Evolutionary conservation across 2,329 filamentous ascomycete species (phyloP).

Genomic region (Immersiporthe knoxdaviesiana): DNA sequence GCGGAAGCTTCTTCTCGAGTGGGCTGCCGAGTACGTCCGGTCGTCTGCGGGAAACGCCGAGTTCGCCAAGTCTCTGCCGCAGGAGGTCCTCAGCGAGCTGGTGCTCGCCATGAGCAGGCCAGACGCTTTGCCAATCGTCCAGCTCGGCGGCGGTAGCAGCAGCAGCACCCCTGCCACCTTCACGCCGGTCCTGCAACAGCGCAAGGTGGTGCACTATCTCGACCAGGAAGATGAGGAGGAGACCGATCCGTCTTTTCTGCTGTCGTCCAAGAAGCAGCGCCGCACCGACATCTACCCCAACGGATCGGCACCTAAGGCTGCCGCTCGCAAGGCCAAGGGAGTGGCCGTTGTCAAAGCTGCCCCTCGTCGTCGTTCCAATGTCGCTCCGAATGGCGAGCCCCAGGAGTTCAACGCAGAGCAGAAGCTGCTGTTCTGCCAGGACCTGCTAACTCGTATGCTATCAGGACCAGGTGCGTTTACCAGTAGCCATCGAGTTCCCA

Average conservation of each 20-base stretch:
- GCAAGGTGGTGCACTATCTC: constrained; percentile 55
- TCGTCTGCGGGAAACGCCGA: constrained; percentile 58
- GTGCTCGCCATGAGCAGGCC: constrained; percentile 65
- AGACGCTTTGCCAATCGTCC: constrained; percentile 44
- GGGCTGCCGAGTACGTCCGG: constrained; percentile 67
- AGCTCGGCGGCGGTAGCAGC: constrained; percentile 27
- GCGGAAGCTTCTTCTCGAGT: constrained; percentile 59
- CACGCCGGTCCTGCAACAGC: constrained; percentile 31
- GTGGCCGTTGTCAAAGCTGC: constrained; percentile 33
- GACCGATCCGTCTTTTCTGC: constrained; percentile 36
- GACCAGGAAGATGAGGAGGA: constrained; percentile 48
- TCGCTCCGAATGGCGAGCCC: constrained; percentile 34
- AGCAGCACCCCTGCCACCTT: constrained; percentile 23
- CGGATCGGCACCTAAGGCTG: constrained; percentile 31
- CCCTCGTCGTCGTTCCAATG: constrained; percentile 38
- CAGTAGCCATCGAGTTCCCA: background rate
- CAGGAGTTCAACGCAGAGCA: constrained; percentile 42
- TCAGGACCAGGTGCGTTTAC: constrained; percentile 58
- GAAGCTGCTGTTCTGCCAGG: constrained; percentile 62
- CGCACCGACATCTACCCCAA: constrained; percentile 40
- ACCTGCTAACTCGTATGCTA: constrained; percentile 62
- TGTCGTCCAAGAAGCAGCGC: constrained; percentile 47
- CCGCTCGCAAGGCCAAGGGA: constrained; percentile 21
- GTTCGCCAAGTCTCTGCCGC: constrained; percentile 63
- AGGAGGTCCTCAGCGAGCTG: constrained; percentile 65